Evolutionary conservation across 129 eudicot genomes (phyloP), one percentile per base, ranked within the genome.

Genomic region (Escallonia herrerae): DNA sequence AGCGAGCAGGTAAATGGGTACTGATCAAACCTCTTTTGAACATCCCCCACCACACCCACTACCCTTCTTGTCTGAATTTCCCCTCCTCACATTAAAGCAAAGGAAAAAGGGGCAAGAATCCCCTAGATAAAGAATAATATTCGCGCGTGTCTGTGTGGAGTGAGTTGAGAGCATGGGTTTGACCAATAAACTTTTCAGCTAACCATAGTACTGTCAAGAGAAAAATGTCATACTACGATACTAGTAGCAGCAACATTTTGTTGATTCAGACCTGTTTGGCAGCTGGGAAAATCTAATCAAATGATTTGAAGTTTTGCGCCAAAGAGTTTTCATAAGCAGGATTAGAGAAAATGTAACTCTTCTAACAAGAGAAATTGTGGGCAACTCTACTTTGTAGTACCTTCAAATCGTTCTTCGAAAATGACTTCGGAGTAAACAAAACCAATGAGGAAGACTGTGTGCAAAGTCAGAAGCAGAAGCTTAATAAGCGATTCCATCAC

Each of bases 321-420:
- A 53, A 9, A 7, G 12, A 11, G 13, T 53, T 8, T 53, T 53
- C 22, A 53, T 4, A 14, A 53, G 58, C 7, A 53, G 14, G 12
- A 51, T 6, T 11, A 53, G 14, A 53, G 11, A 5, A 40, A 41
- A 52, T 40, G 33, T 22, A 22, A 22, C 33, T 22, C 33, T 22
- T 22, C 33, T 22, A 22, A 22, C 0, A 43, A 53, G 37, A 53
- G 22, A 39, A 5, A 6, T 6, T 40, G 22, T 22, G 41, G 6
- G 22, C 5, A 7, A 2, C 3, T 22, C 15, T 7, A 13, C 46
- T 14, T 8, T 4, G 4, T n/a, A 8, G 15, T 72, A 76, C 81
- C 81, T 46, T 76, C 72, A 40, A 76, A 76, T n/a, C 72, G 55
- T 40, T 76, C 81, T 58, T 76, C 81, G 40, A 76, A 76, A 49